Base-by-base conservation (phyloP, 805 yeast genomes). In the Tetrapisispora fleetii region DNA sequence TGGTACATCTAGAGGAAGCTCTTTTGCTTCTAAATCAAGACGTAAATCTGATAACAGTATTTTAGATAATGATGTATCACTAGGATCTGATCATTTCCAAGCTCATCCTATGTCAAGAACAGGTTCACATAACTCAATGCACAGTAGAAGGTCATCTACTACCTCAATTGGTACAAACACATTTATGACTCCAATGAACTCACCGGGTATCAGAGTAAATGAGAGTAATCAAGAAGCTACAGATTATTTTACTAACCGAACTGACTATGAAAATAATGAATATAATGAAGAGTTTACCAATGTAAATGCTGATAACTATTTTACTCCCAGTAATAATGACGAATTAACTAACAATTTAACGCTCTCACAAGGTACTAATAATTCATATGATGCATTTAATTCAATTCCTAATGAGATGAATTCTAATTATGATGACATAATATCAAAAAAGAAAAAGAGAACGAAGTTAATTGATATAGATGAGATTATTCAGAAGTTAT, bases 401-500 rank as follows among this genome's bases (percentile, higher is more conserved):
- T 13, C 10, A 28, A 8, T 8, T 17, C 7, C 11, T 17, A 27
- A 28, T 9, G 41, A 36, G 9, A 35, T n/a, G 18, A 16, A 24
- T 3, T 17, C 17, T 2, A 24, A 35, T 27, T 13, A 36, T 36
- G 35, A 36, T 16, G 14, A 28, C 27, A 40, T 22, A 10, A 27
- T 40, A 14, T 24, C 28, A 17, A 54, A 48, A 40, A 51, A 53
- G 45, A 66, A 55, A 50, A 68, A 53, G 48, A 51, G 43, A 16
- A 51, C 54, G 17, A 67, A 59, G 40, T 65, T 69, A 4, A 49
- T 72, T 18, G 81, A 90, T 63, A 76, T 93, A 42, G 99, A 93
- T 67, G 95, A 87, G 60, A 73, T 87, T 44, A 93, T 93, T 52
- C 97, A 90, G 69, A 73, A 95, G 57, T 74, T 93, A 54, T 73